These are phyloP conservation scores for Zymoseptoria tritici DNA, from an alignment of 2,329 filamentous ascomycete genomes.

Conservation along the genomic window DNA sequence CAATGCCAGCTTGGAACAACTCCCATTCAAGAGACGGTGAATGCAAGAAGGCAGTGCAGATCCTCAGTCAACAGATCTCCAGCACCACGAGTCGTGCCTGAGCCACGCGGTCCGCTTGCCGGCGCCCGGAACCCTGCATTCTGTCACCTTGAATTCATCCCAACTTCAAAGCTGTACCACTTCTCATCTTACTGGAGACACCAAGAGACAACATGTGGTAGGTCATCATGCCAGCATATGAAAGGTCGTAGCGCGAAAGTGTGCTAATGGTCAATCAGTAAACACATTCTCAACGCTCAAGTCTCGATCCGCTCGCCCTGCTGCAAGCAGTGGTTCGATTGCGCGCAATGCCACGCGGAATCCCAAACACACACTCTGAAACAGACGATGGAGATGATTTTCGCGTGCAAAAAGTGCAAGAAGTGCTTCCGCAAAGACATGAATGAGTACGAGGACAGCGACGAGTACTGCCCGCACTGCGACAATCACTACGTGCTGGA, in stretches of 20 bases:
- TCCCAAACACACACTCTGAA: slow-evolving; percentile 65
- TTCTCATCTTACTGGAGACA: background rate
- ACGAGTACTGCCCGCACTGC: slow-evolving; percentile 98
- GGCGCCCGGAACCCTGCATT: background rate
- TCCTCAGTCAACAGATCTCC: background rate
- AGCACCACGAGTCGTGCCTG: background rate
- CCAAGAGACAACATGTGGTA: slow-evolving; percentile 25
- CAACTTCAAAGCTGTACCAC: background rate
- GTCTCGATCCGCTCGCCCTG: slow-evolving; percentile 92
- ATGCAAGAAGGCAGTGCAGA: background rate
- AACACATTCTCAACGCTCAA: slow-evolving; percentile 97
- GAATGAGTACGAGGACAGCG: slow-evolving; percentile 85
- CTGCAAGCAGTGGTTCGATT: slow-evolving; percentile 99
- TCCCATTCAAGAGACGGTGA: background rate
- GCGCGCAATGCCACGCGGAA: slow-evolving; percentile 86
- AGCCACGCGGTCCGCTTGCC: background rate
- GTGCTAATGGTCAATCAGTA: slow-evolving; percentile 49
- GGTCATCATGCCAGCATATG: background rate
- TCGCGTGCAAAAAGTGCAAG: slow-evolving; percentile 98
- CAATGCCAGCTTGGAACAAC: background rate
- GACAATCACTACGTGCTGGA: slow-evolving; percentile 98
- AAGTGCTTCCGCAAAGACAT: slow-evolving; percentile 97
- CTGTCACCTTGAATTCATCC: background rate
- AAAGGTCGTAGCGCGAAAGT: background rate
- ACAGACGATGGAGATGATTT: slow-evolving; percentile 75